Base-by-base conservation (phyloP, 305 asterid genomes). In the Fraxinus ornus region DNA sequence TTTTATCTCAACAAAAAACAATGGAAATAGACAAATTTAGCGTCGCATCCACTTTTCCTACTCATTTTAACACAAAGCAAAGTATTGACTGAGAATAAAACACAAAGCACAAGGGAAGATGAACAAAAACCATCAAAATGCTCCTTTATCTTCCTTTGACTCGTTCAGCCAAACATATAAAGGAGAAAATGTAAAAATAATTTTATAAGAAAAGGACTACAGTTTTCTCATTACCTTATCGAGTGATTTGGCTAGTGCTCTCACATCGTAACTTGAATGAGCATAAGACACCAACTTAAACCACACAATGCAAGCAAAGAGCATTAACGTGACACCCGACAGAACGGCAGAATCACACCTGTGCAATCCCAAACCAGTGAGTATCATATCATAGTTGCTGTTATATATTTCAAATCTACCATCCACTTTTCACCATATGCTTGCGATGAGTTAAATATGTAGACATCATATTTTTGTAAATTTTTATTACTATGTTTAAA, bases 301-400 rank as follows among this genome's bases (percentile, higher is more conserved):
- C 98, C 98, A 96, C 86, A 91, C 95, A 79, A 89, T 90, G 92
- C 95, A 91, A 83, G 96, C 85, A 85, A 89, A 87, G 32, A 91
- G 92, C 98, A 93, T 96, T 84, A 96, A 86, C 5, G 90, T 86
- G 79, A 87, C 97, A 52, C 98, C 98, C 4, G 97, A 92, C 39
- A 90, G 92, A 78, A 94, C 98, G 41, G 97, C 97, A 86, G 98
- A 91, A 88, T 94, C 99, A 82, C 92, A 91, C 92, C 98, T 96
- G 97, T 70, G 82, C 83, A 90, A 84, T 84, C 83, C 72, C 64
- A 55, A 83, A 85, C 75, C 83, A 55, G 82, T 73, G 49, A 82
- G 33, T 73, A 52, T 71, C 76, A 82, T 57, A 79, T 68, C 77
- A 82, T 7, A 17, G 79, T 35, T 75, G 52, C 24, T 2, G 6